These are phyloP conservation scores for Alternaria rosae DNA, from an alignment of 2,329 filamentous ascomycete genomes.

Conservation along the genomic window DNA sequence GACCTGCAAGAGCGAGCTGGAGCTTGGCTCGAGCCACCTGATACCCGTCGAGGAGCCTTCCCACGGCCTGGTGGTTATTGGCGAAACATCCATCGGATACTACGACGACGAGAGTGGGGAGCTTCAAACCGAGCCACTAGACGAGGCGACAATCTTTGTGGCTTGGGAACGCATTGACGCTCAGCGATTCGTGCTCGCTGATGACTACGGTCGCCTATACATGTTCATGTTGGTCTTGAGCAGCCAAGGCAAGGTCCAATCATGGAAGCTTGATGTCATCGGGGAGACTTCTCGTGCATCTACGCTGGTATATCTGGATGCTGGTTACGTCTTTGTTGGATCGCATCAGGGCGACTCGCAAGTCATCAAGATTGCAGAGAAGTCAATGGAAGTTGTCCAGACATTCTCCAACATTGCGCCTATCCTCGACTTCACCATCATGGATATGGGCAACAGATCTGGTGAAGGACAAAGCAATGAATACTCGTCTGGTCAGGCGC, in stretches of 20 bases:
- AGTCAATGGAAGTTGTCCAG: conserved; percentile 73
- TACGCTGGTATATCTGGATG: conserved; percentile 77
- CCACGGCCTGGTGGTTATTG: conserved; percentile 57
- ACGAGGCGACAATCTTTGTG: conserved; percentile 85
- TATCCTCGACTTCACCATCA: conserved; percentile 90
- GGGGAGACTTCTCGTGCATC: conserved; percentile 77
- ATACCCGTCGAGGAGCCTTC: conserved; percentile 67
- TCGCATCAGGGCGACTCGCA: conserved; percentile 95
- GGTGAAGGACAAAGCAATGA: conserved; percentile 82
- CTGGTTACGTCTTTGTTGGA: conserved; percentile 80
- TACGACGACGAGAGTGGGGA: conserved; percentile 78
- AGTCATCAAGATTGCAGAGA: conserved; percentile 70
- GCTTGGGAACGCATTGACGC: conserved; percentile 87
- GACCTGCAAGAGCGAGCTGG: conserved; percentile 61
- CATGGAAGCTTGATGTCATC: conserved; percentile 74
- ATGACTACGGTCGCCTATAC: conserved; percentile 88
- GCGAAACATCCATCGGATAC: conserved; percentile 78
- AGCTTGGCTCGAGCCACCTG: conserved; percentile 67
- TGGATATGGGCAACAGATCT: conserved; percentile 91
- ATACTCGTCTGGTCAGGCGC: conserved; percentile 92
- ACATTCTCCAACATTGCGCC: conserved; percentile 85
- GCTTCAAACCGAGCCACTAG: conserved; percentile 69
- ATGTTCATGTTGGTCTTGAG: conserved; percentile 79
- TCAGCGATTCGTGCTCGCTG: conserved; percentile 83
- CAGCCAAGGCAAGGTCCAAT: conserved; percentile 70